Percentiles rank a stretch among this genome's conserved stretches.
These are phyloP conservation scores for Ceratobasidium theobromae DNA, from an alignment of 1,284 basidiomycete species.

Conservation along the genomic window DNA sequence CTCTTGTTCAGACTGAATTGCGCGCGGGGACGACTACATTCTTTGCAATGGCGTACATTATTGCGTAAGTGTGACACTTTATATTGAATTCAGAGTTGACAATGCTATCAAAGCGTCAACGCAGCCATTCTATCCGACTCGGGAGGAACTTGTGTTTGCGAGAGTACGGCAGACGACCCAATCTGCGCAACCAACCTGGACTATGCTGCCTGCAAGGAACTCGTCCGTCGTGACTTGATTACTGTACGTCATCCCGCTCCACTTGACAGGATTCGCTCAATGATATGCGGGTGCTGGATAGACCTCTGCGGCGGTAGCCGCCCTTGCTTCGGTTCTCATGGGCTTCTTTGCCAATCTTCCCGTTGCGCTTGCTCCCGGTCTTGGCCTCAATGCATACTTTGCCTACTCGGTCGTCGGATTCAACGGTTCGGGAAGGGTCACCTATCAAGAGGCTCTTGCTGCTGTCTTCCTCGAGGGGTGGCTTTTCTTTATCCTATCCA, in stretches of 20 bases:
- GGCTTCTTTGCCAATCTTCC: slow-evolving; percentile 83
- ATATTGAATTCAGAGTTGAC: background rate
- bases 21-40: slow-evolving; percentile 82
- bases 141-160: slow-evolving; percentile 82
- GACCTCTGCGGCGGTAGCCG: slow-evolving; percentile 73
- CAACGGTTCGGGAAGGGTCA: slow-evolving; percentile 73
- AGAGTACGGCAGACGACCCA: slow-evolving; percentile 43
- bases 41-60: slow-evolving; percentile 52
- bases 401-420: slow-evolving; percentile 86
- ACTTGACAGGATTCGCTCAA: background rate
- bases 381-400: slow-evolving; percentile 80
- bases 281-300: slow-evolving; percentile 37
- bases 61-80: slow-evolving; percentile 30
- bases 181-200: slow-evolving; percentile 53
- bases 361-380: slow-evolving; percentile 58
- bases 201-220: slow-evolving; percentile 68
- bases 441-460: slow-evolving; percentile 80
- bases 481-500: slow-evolving; percentile 80
- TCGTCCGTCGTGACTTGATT: slow-evolving; percentile 71
- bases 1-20: slow-evolving; percentile 62
- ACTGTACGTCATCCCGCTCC: slow-evolving; percentile 45
- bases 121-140: slow-evolving; percentile 73
- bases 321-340: slow-evolving; percentile 78
- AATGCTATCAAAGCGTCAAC: slow-evolving; percentile 54
- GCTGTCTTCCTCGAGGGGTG: slow-evolving; percentile 89